Evolutionary conservation across 2,329 filamentous ascomycete genomes (phyloP), one percentile per base, ranked within the genome.

Genomic region (Cladophialophora yegresii): DNA sequence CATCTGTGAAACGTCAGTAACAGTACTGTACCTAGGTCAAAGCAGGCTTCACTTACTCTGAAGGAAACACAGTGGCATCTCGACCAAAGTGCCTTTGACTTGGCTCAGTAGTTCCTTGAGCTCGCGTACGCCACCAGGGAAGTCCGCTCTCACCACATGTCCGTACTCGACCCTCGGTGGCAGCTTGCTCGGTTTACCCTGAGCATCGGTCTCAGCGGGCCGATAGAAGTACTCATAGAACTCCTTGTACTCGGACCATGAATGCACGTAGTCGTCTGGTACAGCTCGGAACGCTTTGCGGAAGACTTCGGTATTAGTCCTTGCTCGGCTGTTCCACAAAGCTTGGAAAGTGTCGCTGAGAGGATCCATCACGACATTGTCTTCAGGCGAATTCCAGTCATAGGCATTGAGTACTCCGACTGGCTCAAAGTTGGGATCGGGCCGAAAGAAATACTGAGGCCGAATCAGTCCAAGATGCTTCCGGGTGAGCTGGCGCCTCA

Each of bases 1-100:
- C 85, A 36, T 92, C 89, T 72, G 89, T 88, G 58, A 13, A n/a
- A 9, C 30, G 62, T 70, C 50, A 70, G 66, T 54, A 23, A 6
- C 22, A 5, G 50, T 23, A 10, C 12, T 26, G 50, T 23, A 10
- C 12, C 32, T 45, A 1, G 7, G 32, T 4, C 22, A 53, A 36
- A 16, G 30, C n/a, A 23, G 33, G 57, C 9, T 13, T 26, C 13
- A 70, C 70, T 70, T 62, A 71, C 70, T 64, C 33, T 69, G 67
- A 75, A 96, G 80, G 80, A 97, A 97, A 69, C 91, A 82, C 71
- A 97, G 80, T 30, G 92, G 92, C 93, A 97, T 97, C 81, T 96
- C 91, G 7, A 97, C 89, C 53, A 92, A 77, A 8, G 84, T 90
- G 1, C 90, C 90, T 65, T 86, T 84, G 45, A 93, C 81, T 60